phyloP scores from a whole-genome alignment of 179 eudicot species.

The Carnegiea gigantea region DNA sequence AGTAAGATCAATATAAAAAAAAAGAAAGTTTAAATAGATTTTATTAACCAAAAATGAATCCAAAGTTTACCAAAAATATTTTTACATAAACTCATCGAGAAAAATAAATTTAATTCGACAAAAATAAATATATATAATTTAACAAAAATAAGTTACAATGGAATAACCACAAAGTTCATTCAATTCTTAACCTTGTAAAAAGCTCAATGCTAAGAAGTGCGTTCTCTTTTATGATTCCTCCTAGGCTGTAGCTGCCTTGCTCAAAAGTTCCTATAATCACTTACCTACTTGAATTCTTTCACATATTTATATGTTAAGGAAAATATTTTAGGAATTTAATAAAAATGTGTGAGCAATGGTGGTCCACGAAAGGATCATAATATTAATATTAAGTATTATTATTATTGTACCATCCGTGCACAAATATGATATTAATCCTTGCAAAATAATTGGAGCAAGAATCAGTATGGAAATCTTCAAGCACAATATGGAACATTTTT shows the following conservation, averaged over 20 bases:
- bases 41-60: too few relatives aligned
- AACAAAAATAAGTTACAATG: too few relatives aligned
- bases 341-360: background rate
- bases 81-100: too few relatives aligned
- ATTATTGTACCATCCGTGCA: constrained; percentile 3
- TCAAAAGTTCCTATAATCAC: background rate
- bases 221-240: constrained; percentile 8
- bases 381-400: background rate
- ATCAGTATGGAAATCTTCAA: constrained; percentile 8
- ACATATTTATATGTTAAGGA: background rate
- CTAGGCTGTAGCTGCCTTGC: background rate
- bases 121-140: background rate
- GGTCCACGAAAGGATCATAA: background rate
- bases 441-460: constrained; percentile 3
- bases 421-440: constrained; percentile 1
- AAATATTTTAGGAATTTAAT: background rate
- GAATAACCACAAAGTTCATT: too few relatives aligned
- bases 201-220: background rate
- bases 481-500: background rate
- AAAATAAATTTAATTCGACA: background rate
- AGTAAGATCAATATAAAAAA: too few relatives aligned
- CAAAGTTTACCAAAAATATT: too few relatives aligned
- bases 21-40: too few relatives aligned
- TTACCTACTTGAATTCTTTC: constrained; percentile 7
- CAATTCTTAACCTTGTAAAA: background rate